phyloP scores from a whole-genome alignment of 768 basidiomycete species.

The Mycena filopes region DNA sequence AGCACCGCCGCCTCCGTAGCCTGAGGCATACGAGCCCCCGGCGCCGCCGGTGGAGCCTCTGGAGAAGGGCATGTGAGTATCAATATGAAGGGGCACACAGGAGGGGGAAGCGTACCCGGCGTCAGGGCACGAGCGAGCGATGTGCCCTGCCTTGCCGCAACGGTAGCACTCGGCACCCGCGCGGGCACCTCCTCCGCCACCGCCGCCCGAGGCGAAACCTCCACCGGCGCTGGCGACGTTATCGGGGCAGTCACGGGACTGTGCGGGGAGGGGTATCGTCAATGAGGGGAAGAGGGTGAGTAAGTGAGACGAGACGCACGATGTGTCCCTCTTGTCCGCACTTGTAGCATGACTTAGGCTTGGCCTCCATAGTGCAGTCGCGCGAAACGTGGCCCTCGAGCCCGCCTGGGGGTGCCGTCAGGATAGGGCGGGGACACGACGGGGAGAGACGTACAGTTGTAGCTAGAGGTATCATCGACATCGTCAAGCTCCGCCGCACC shows the following conservation, averaged over 20 bases:
- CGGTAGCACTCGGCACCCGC: slow-evolving; percentile 74
- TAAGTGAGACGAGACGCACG: slow-evolving; percentile 54
- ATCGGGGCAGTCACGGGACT: slow-evolving; percentile 87
- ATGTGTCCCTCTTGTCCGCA: slow-evolving; percentile 88
- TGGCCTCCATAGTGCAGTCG: slow-evolving; percentile 81
- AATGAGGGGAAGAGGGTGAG: not conserved
- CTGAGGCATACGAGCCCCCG: slow-evolving; percentile 24
- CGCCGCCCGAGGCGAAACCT: slow-evolving; percentile 39
- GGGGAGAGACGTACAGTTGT: slow-evolving; percentile 63
- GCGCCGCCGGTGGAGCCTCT: too few species aligned
- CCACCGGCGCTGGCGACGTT: slow-evolving; percentile 27
- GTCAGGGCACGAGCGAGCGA: slow-evolving; percentile 85
- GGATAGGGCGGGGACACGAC: not conserved
- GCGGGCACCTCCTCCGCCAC: slow-evolving; percentile 8
- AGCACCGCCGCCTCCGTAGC: slow-evolving; percentile 45
- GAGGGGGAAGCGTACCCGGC: slow-evolving; percentile 40
- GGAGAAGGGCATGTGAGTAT: too few species aligned
- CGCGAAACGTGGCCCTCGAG: slow-evolving; percentile 85
- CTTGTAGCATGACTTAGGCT: slow-evolving; percentile 90
- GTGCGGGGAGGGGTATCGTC: not conserved
- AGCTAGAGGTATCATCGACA: slow-evolving; percentile 53
- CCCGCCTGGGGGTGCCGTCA: slow-evolving; percentile 44
- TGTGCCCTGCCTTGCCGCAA: slow-evolving; percentile 88
- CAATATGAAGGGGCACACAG: not conserved
- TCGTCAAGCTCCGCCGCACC: slow-evolving; percentile 17